Evolutionary conservation across 2,329 filamentous ascomycete genomes (phyloP), one percentile per base, ranked within the genome.

Genomic region (Fusarium chaquense): DNA sequence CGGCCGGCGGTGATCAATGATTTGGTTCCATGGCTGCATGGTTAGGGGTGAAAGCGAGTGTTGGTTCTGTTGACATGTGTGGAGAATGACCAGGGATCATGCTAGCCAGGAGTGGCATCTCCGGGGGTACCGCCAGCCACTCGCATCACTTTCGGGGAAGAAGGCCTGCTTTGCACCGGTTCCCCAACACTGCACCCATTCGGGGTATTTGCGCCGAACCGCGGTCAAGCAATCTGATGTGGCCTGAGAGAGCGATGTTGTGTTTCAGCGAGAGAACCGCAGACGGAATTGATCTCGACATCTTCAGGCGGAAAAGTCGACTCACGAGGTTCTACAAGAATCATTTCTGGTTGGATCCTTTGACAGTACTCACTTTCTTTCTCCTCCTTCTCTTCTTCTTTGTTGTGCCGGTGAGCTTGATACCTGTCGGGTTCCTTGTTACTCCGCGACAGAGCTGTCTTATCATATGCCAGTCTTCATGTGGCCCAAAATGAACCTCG

Each of bases 401-500:
- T 11, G 10, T 30, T 11, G 28, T 30, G 28, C 28, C 8, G 28
- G 10, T 11, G 10, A 11, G 10, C 28, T 30, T 30, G 28, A 10
- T 33, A n/a, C n/a, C 16, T 36, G 5, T 36, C 16, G 33, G 18
- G 1, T 36, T 7, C 20, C 36, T 20, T 6, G 20, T 10, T 38
- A n/a, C 36, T 4, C 36, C 0, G n/a, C 20, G 13, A 41, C 4
- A 10, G 6, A 16, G 6, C 12, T 16, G 50, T 13, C 2, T 10
- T 4, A 5, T 20, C 20, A 3, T 20, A 20, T 20, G 20, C 2
- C 1, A 9, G 1, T 33, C n/a, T 36, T 28, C 11, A 28, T 35
- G 3, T 2, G 32, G n/a, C 2, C 5, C 18, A 6, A 35, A 26
- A 15, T 24, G 5, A 4, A 20, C 2, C 2, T 12, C 1, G 3